Base-by-base conservation (phyloP, 1,284 basidiomycete species). In the Lentinula novae-zelandiae region DNA sequence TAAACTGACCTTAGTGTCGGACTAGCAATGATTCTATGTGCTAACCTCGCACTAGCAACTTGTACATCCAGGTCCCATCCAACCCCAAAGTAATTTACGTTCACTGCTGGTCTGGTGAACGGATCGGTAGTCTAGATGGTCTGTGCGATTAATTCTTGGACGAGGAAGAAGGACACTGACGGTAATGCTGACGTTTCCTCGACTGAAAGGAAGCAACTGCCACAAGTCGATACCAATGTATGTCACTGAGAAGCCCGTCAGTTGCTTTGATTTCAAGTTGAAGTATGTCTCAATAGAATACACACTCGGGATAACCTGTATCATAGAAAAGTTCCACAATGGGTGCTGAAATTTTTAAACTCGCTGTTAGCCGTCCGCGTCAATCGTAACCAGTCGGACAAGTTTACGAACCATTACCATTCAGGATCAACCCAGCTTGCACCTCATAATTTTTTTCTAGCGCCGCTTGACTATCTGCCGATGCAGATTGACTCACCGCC, bases 181-280 rank as follows among this genome's bases (percentile, higher is more conserved):
- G 22, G 70, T 77, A 66, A 83, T 80, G 56, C 73, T 73, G 49
- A 84, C 79, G 46, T 68, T 76, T 8, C 82, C 82, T 33, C 82
- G 70, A 68, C 78, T 80, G 72, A 83, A 84, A 2, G 82, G 82
- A 7, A 84, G 75, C 9, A 84, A 73, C 54, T 77, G 76, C 82
- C 82, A 84, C 71, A 79, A 76, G 63, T 76, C 72, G 58, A 83
- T 78, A 2, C 80, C 81, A 20, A n/a, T n/a, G n/a, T n/a, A 82
- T 62, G 39, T 68, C 75, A 57, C 78, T 79, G 60, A 17, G 62
- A 8, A 12, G 10, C 61, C 20, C 17, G 5, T 31, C 12, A 33
- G 17, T 33, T 20, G 46, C 31, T 10, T n/a, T 15, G 10, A n/a
- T 39, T 22, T 22, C 22, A 22, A 22, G 22, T 49, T 53, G 22